Evolutionary conservation across 345 rosid species (phyloP).

Genomic region (Lumnitzera littorea): DNA sequence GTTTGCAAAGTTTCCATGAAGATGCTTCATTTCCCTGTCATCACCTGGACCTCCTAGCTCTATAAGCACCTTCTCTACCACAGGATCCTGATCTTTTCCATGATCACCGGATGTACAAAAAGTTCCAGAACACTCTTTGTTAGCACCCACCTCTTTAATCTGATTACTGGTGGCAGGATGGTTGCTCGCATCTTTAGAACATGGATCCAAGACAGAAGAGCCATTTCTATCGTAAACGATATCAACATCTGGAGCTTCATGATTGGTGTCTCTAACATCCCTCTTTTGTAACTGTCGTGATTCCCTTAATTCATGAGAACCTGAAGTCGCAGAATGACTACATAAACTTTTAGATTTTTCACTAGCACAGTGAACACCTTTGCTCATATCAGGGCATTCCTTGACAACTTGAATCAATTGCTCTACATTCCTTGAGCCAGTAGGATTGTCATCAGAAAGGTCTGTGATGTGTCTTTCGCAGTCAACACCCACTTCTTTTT

Average conservation of each 20-base stretch:
- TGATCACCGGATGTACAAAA: conserved; percentile 28
- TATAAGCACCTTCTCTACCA: conserved; percentile 16
- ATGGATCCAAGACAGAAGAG: conserved; percentile 14
- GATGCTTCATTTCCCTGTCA: conserved; percentile 13
- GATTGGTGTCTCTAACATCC: conserved; percentile 27
- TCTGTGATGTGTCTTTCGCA: conserved; percentile 13
- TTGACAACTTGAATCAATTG: conserved; percentile 21
- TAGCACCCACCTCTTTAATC: conserved; percentile 25
- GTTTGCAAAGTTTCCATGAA: conserved; percentile 18
- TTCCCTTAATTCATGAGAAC: conserved; percentile 19
- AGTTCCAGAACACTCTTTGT: conserved; percentile 25
- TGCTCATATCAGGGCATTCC: conserved; percentile 13
- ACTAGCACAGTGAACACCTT: conserved; percentile 21
- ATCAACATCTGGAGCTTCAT: conserved; percentile 23
- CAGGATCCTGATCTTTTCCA: conserved; percentile 34
- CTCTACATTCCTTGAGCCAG: conserved; percentile 16
- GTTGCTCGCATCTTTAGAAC: conserved; percentile 19
- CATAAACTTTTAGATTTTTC: conserved; percentile 15
- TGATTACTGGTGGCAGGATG: conserved; percentile 19
- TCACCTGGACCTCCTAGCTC: conserved; percentile 11
- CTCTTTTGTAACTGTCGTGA: conserved; percentile 20
- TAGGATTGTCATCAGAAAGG: conserved; percentile 10
- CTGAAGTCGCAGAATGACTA: conserved; percentile 13
- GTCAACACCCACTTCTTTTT: conserved; percentile 19
- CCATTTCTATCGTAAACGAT: conserved; percentile 11